Evolutionary conservation across 2,329 filamentous ascomycete genomes (phyloP), one percentile per base, ranked within the genome.

Genomic region (Blumeriella jaapii): DNA sequence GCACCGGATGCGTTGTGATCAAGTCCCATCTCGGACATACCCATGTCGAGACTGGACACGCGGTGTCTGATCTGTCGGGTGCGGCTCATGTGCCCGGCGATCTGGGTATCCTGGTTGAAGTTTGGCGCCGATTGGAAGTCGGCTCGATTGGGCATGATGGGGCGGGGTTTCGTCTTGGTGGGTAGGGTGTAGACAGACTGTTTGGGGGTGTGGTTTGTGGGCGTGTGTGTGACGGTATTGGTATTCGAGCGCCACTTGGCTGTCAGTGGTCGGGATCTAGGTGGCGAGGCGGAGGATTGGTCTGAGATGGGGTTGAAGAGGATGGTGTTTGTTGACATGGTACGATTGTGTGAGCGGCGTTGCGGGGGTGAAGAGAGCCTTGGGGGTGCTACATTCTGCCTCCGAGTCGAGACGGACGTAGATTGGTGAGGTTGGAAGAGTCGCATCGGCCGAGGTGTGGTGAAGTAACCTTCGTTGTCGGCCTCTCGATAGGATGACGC

Each of bases 311-410:
- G 86, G 20, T 82, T 86, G 59, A 82, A 93, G 1, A 94, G 64
- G 35, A 93, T 86, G 0, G 87, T 94, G 48, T 78, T 84, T 13
- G 76, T 81, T 0, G 87, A 94, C 3, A 80, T 57, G 9, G 84
- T 86, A 23, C 86, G 78, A 36, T 62, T 69, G 50, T 94, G 86
- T 4, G 29, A 39, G 2, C 38, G 36, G 10, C 42, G 41, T 8
- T 39, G 40, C 25, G 36, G 41, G 10, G 42, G 40, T 9, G 45
- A 45, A n/a, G 41, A 44, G 16, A 41, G 34, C 18, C 37, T 47
- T 13, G 45, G 39, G 7, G 34, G 29, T 23, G 24, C 34, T 4
- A 38, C 17, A 22, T 32, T 7, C 19, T 23, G 15, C 39, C 37
- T 16, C 11, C 18, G 7, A 3, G 36, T 29, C 16, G 36, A 45